These are phyloP conservation scores for Musa beccarii DNA, from an alignment of 176 grass and related monocot genomes.

Conservation along the genomic window DNA sequence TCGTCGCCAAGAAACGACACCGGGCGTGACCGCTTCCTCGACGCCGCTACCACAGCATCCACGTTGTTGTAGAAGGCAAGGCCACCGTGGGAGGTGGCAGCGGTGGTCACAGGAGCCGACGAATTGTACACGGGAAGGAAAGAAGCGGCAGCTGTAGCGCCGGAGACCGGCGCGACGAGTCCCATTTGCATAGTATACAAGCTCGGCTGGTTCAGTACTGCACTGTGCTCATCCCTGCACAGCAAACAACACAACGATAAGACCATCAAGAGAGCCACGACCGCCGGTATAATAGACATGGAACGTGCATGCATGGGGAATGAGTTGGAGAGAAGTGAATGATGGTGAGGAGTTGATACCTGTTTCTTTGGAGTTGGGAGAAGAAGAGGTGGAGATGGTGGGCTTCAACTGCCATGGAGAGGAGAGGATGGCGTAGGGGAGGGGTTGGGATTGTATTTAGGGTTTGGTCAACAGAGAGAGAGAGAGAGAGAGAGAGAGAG, in stretches of 20 bases:
- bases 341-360: background rate
- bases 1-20: constrained; percentile 14
- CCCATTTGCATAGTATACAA: constrained; percentile 2
- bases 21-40: constrained; percentile 12
- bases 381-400: constrained; percentile 27
- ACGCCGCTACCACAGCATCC: background rate
- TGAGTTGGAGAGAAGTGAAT: background rate
- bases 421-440: background rate
- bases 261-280: background rate
- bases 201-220: constrained; percentile 5
- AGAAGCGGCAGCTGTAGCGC: background rate
- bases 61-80: constrained; percentile 30
- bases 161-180: background rate
- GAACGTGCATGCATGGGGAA: background rate
- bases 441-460: background rate
- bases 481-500: background rate
- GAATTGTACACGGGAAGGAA: constrained; percentile 13
- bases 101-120: background rate
- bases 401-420: constrained; percentile 54
- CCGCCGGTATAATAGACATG: background rate
- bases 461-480: background rate
- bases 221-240: background rate
- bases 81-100: constrained; percentile 26
- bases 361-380: constrained; percentile 17
- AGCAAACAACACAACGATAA: background rate